Conservation (phyloP, 768 basidiomycete species). For the Lentinus brumalis region DNA sequence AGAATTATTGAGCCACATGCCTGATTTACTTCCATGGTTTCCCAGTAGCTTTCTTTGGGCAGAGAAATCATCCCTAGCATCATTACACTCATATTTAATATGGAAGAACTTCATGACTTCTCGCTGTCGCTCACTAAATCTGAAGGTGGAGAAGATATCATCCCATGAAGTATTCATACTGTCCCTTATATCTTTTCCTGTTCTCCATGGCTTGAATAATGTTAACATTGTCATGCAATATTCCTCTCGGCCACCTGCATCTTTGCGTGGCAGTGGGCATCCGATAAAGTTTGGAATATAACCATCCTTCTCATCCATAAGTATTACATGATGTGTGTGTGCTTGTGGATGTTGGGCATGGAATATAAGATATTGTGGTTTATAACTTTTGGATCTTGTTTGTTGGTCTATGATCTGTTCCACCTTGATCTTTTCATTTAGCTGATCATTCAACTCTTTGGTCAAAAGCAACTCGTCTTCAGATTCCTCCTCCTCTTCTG, state of each 20-base stretch:
- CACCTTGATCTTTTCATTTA: no score
- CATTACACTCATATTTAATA: slow-evolving; percentile 12
- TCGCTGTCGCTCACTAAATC: not conserved
- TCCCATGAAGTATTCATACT: slow-evolving; percentile 2
- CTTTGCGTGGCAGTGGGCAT: slow-evolving; percentile 29
- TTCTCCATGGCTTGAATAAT: slow-evolving; percentile 38
- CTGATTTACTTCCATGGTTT: not conserved
- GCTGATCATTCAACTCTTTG: no score
- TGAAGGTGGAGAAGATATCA: not conserved
- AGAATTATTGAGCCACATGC: not conserved
- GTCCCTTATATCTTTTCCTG: slow-evolving; percentile 30
- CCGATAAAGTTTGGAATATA: slow-evolving; percentile 37
- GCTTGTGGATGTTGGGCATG: not conserved
- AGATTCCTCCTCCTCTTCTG: not conserved
- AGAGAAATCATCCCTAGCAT: slow-evolving; percentile 10
- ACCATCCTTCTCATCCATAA: not conserved
- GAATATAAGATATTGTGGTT: not conserved
- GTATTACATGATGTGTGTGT: not conserved
- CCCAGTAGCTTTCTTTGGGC: not conserved
- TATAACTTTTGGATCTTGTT: not conserved
- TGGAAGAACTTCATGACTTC: slow-evolving; percentile 11
- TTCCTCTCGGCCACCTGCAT: slow-evolving; percentile 35
- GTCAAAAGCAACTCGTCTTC: not conserved
- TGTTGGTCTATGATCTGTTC: not conserved
- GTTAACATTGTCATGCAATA: slow-evolving; percentile 38